Evolutionary conservation across 352 stramenopile genomes (phyloP), one percentile per base, ranked within the genome.

Genomic region (Phytophthora rubi): DNA sequence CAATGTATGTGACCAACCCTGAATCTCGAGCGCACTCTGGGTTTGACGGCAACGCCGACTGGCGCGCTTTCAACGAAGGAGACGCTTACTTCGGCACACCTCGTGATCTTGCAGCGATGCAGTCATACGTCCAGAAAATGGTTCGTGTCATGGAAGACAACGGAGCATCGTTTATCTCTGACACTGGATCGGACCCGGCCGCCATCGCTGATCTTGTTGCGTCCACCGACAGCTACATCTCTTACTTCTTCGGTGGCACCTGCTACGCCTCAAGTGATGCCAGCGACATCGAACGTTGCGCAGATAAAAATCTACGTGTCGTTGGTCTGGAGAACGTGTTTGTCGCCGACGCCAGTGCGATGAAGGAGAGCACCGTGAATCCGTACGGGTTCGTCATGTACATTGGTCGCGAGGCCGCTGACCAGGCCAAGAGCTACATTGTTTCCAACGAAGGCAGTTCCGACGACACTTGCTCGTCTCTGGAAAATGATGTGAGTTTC

Each of bases 321-420:
- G 28, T 90, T 0, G 85, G 81, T 15, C 84, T 86, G 1, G 55
- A 63, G 48, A 93, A 93, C 59, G 71, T 91, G 4, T 93, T 86
- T 32, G 68, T 93, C 9, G 76, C 69, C 1, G 86, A 93, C 37
- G 81, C 75, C 1, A 86, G 71, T 47, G 70, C 79, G 15, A 90
- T 90, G 82, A 65, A 68, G 12, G 82, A 89, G 4, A 86, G 82
- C 10, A 91, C 86, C 0, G 74, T 82, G 35, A 89, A 85, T 52
- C 84, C 82, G 32, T 92, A 91, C 65, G 85, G 75, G 3, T 90
- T 91, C 58, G 73, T 92, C n/a, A 91, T 90, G 80, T 90, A 93
- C 72, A 69, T 88, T n/a, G 82, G 86, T 15, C 73, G 72, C 3
- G 77, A 93, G 44, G 80, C 75, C n/a, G 83, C 68, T 1, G 65